Evolutionary conservation across 1,284 basidiomycete genomes (phyloP).

Genomic region (Coniophora puteana): DNA sequence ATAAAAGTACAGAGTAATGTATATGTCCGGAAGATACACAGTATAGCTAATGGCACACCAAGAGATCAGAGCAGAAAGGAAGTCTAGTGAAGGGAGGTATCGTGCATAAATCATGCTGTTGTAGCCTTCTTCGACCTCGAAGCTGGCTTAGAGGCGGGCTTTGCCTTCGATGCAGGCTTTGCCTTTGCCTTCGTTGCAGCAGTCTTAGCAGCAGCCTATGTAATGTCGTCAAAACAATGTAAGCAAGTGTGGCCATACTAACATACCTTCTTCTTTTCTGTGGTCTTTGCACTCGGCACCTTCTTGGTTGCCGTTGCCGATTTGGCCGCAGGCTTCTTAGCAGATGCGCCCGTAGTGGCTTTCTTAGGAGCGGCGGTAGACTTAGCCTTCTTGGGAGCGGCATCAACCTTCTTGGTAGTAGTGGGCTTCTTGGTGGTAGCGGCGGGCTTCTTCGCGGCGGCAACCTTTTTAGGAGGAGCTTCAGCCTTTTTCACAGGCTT

Average conservation of each 20-base stretch:
- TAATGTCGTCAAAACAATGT: not conserved
- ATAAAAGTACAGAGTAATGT: no score
- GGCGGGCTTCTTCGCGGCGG: constrained; percentile 25
- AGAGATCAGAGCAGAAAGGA: no score
- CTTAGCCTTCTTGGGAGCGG: constrained; percentile 16
- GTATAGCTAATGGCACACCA: no score
- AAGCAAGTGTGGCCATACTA: constrained; percentile 16
- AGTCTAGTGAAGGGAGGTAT: no score
- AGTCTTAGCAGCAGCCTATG: constrained; percentile 26
- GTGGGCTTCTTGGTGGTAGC: constrained; percentile 36
- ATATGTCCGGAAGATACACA: no score
- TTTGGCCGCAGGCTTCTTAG: constrained; percentile 25
- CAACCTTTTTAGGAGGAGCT: constrained; percentile 23
- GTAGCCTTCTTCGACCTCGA: constrained; percentile 7
- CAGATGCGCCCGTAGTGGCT: constrained; percentile 24
- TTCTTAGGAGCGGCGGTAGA: constrained; percentile 33
- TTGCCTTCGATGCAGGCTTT: constrained; percentile 25
- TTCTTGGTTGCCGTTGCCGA: constrained; percentile 24
- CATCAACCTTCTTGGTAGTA: constrained; percentile 34
- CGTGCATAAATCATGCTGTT: no score
- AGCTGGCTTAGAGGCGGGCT: constrained; percentile 8
- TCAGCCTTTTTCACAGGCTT: constrained; percentile 29
- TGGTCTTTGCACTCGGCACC: constrained; percentile 40
- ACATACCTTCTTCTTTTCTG: constrained; percentile 36
- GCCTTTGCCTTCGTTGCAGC: constrained; percentile 27